phyloP scores from a whole-genome alignment of 139 green algal genomes.

The Coelastrella sp. region DNA sequence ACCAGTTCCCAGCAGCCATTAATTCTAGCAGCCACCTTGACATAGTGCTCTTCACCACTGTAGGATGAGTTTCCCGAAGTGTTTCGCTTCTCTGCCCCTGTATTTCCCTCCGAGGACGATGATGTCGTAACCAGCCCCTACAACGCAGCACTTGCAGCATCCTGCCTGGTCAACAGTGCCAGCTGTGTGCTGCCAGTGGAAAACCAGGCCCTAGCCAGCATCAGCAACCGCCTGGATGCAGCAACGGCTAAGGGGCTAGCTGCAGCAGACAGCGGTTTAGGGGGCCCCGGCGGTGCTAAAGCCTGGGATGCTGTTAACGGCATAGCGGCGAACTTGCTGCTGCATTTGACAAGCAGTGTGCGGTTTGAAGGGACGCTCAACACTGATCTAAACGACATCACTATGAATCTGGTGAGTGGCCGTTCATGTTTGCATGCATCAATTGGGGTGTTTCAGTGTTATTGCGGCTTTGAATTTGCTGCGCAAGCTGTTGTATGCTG shows the following conservation, averaged over 20 bases:
- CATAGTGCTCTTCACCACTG: not conserved
- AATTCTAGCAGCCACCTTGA: not conserved
- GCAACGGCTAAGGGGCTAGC: not conserved
- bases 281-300: not conserved
- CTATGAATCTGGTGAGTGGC: slow-evolving; percentile 86
- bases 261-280: not conserved
- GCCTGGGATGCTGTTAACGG: slow-evolving; percentile 86
- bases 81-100: slow-evolving; percentile 76
- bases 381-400: slow-evolving; percentile 89
- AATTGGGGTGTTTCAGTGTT: too few species aligned
- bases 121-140: slow-evolving; percentile 91
- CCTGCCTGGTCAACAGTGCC: slow-evolving; percentile 76
- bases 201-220: slow-evolving; percentile 89
- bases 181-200: slow-evolving; percentile 89
- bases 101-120: slow-evolving; percentile 87
- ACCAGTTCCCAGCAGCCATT: too few species aligned
- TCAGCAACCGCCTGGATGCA: slow-evolving; percentile 52
- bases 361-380: slow-evolving; percentile 85
- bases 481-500: too few species aligned
- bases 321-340: slow-evolving; percentile 82
- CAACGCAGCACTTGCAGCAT: slow-evolving; percentile 82
- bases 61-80: slow-evolving; percentile 85
- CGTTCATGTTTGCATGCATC: too few species aligned
- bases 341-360: slow-evolving; percentile 81
- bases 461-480: too few species aligned